Evolutionary conservation across 78 protist genomes (phyloP), one percentile per base, ranked within the genome.

Genomic region (Creolimax fragrantissima): DNA sequence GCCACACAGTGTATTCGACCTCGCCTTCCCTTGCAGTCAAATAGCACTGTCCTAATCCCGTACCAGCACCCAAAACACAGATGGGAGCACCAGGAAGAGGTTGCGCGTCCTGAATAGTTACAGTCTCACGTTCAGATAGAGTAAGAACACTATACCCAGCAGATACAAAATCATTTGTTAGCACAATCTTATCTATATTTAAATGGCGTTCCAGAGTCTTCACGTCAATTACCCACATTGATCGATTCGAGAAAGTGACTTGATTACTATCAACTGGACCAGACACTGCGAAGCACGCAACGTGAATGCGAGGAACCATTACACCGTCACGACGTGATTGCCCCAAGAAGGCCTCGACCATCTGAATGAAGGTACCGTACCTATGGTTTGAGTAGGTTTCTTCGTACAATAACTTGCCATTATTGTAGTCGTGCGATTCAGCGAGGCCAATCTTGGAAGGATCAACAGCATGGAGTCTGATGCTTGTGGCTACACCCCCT

Each of bases 11-110:
- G 89, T 44, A 45, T 1, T 58, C 74, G n/a, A n/a, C n/a, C 39
- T 4, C 4, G 45, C 7, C 11, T 17, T 7, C 41, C 7, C 7
- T 6, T 6, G 42, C 6, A 3, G 93, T 83, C 41, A 91, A 89
- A 85, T 4, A 91, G 93, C 93, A 91, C 58, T 91, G 89, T 37
- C 93, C 93, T 4, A 91, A 81, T 3, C 93, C 93, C 11, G 93
- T 91, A 45, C 93, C 93, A 11, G 93, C 93, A 39, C 93, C 93
- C 32, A 91, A 41, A n/a, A 84, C 84, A 11, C 89, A 84, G 43
- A 91, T 91, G 41, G 93, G 93, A 36, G 89, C 89, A 41, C 93
- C 93, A 43, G 47, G 44, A 4, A 2, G 2, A 39, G 89, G 93
- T 89, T 2, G 3, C 2, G 81, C 93, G 3, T 35, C 81, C 44